Percentiles rank a stretch among this genome's conserved stretches.
Evolutionary conservation across 2,329 filamentous ascomycete genomes (phyloP).

Genomic region (Sclerotinia sclerotiorum): DNA sequence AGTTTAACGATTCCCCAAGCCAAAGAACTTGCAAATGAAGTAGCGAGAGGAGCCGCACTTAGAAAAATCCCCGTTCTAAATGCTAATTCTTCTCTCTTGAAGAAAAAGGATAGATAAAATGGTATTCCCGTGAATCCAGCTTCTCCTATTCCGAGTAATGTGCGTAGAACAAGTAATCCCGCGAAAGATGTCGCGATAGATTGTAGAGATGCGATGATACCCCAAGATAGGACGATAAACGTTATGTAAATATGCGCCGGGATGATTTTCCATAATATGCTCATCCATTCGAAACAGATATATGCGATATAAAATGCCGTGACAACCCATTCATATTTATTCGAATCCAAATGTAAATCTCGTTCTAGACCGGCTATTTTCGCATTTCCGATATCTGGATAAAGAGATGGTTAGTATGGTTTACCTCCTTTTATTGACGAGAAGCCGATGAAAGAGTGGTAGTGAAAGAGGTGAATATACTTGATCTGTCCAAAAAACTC

Average conservation of each 20-base stretch:
- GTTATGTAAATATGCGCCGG: constrained; percentile 61
- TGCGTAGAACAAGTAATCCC: constrained; percentile 55
- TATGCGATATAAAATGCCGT: constrained; percentile 63
- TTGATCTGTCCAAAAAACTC: constrained; percentile 82
- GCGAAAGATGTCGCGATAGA: constrained; percentile 63
- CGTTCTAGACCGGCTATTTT: constrained; percentile 63
- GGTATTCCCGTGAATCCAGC: constrained; percentile 65
- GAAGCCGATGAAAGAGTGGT: not conserved
- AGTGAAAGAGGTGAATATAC: constrained; percentile 47
- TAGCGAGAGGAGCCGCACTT: constrained; percentile 79
- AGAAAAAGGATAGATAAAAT: constrained; percentile 65
- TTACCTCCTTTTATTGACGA: not conserved
- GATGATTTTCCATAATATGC: constrained; percentile 58
- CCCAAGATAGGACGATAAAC: constrained; percentile 73
- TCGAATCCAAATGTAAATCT: constrained; percentile 53
- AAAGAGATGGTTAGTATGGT: not conserved
- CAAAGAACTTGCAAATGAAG: constrained; percentile 75
- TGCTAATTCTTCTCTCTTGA: constrained; percentile 69
- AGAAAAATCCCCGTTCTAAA: constrained; percentile 85
- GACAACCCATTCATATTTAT: constrained; percentile 60
- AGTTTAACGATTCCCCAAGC: constrained; percentile 76
- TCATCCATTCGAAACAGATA: constrained; percentile 65
- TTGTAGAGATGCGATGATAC: constrained; percentile 74
- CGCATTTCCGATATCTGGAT: constrained; percentile 60
- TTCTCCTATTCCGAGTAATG: constrained; percentile 61